A percentile compares a stretch with the other conserved stretches of the same genome.
phyloP scores from a whole-genome alignment of 139 green algal species.

The Astrephomene gubernaculifera region DNA sequence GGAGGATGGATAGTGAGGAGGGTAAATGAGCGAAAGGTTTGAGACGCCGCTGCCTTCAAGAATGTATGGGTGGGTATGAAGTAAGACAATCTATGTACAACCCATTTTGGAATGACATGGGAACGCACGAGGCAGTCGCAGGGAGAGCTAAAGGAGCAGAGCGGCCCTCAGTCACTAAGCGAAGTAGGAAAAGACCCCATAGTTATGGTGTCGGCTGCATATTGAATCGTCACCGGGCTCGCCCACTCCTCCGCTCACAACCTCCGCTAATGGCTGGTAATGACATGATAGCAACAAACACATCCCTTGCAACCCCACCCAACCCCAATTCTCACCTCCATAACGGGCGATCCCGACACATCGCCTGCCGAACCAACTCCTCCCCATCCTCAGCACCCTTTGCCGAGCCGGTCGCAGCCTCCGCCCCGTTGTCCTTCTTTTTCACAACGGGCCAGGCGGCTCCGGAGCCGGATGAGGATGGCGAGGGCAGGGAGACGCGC shows the following conservation, averaged over 20 bases:
- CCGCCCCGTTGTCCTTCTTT: neutral
- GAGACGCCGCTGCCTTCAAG: too few relatives aligned
- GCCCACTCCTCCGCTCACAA: too few relatives aligned
- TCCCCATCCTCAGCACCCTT: neutral
- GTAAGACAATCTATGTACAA: too few relatives aligned
- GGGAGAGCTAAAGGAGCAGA: too few relatives aligned
- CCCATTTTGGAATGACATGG: too few relatives aligned
- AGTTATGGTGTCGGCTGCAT: slow-evolving; percentile 13
- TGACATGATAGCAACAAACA: too few relatives aligned
- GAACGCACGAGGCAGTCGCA: too few relatives aligned
- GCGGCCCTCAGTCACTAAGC: slow-evolving; percentile 58
- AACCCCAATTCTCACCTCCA: slow-evolving; percentile 28
- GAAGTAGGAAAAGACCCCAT: slow-evolving; percentile 40
- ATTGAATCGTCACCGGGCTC: slow-evolving; percentile 44
- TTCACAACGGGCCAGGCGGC: neutral
- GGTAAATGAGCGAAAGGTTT: too few relatives aligned
- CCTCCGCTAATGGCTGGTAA: too few relatives aligned
- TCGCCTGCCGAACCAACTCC: neutral
- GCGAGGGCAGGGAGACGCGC: slow-evolving; percentile 53
- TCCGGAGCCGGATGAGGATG: too few relatives aligned
- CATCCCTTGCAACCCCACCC: too few relatives aligned
- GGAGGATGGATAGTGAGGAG: neutral
- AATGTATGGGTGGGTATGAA: too few relatives aligned
- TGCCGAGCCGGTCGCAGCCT: neutral
- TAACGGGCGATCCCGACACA: neutral